phyloP scores from a whole-genome alignment of 2,329 filamentous ascomycete species.

The Fonsecaea monophora region DNA sequence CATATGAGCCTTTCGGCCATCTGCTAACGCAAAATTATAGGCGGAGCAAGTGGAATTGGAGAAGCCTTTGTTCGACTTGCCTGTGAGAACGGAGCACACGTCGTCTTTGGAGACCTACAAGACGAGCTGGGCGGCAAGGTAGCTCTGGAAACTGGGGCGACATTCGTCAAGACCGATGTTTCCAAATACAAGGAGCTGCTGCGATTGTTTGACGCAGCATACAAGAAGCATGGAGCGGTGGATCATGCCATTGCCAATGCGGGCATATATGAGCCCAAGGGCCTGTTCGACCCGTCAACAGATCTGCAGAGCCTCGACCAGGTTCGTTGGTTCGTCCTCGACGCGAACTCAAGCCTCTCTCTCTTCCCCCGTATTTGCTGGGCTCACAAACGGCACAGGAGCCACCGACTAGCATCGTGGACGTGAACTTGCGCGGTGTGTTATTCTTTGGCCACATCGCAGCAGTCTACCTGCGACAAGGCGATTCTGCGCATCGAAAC shows the following conservation, averaged over 20 bases:
- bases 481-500: no score
- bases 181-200: background rate
- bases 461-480: no score
- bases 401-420: no score
- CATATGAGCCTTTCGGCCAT: no score
- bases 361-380: no score
- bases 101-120: constrained; percentile 4
- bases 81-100: background rate
- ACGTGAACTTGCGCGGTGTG: no score
- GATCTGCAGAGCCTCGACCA: no score
- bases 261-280: background rate
- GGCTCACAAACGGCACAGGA: no score
- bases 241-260: constrained; percentile 7
- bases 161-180: background rate
- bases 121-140: background rate
- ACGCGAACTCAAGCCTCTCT: no score
- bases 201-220: background rate
- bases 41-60: background rate
- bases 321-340: no score
- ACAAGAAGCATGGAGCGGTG: background rate
- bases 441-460: no score
- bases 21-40: no score
- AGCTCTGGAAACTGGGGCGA: background rate
- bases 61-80: background rate
- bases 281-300: background rate